Base-by-base conservation (phyloP, 306 rosid species). In the Dryas alaskensis region DNA sequence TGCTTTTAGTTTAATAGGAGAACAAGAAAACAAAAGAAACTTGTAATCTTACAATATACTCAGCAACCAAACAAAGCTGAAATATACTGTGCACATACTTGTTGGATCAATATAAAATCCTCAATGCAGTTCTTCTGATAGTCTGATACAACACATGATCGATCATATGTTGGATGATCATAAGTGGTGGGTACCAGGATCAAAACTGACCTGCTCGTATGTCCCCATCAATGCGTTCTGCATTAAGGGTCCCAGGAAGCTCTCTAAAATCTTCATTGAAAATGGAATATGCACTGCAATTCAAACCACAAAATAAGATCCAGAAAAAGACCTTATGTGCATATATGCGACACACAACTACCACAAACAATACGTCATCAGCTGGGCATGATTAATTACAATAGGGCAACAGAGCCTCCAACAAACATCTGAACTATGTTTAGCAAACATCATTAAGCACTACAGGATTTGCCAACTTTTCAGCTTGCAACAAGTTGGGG, bases 211-310 rank as follows among this genome's bases (percentile, higher is more conserved):
- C 99, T 27, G 96, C 82, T 82, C 97, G 84, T 69, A 92, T 82
- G 74, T 92, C 93, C 79, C 97, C 84, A 77, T 94, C 96, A 46
- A 94, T 74, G 58, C 88, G 89, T 78, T 94, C 99, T 3, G 97
- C 97, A 60, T 92, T 94, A 2, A 89, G 87, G 12, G 96, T 92
- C 64, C 97, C 93, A 0, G 96, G 99, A 78, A 94, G 96, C 88
- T 94, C 97, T 83, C 87, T 87, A 66, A 92, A 94, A 82, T 87
- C 93, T 89, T 94, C 97, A 74, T 92, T 92, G 90, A 92, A 92
- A 77, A 94, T 90, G 22, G 97, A 94, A 83, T 94, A 94, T 42
- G 97, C 97, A 82, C 97, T 89, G 93, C 79, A 84, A 73, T 66
- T 63, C 11, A 72, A 39, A 72, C 46, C 62, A 48, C 6, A 48